phyloP scores from a whole-genome alignment of 2,329 filamentous ascomycete genomes.

The Fusarium gaditjirri region DNA sequence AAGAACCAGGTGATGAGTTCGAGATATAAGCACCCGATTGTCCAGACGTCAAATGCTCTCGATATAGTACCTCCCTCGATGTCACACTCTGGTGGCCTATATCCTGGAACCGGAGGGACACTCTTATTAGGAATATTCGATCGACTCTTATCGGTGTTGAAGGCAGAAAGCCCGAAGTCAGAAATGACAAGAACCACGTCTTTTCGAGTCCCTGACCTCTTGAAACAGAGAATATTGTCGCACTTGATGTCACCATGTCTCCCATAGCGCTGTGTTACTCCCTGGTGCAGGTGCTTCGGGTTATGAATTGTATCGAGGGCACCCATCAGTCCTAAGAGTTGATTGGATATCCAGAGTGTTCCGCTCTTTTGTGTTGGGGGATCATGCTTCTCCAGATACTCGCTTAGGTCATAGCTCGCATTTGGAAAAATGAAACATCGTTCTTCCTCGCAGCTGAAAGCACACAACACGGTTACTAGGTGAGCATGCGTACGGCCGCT shows the following conservation, averaged over 20 bases:
- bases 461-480: conserved; percentile 4
- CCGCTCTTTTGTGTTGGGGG: background rate
- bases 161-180: background rate
- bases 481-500: background rate
- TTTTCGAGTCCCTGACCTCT: fast-evolving
- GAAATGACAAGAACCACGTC: conserved; percentile 4
- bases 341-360: background rate
- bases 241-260: conserved; percentile 15
- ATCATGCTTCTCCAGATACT: background rate
- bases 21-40: conserved; percentile 14
- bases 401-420: background rate
- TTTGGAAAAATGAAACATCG: conserved; percentile 16
- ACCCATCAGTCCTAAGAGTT: conserved; percentile 5
- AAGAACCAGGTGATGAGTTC: conserved; percentile 21
- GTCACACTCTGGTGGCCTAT: conserved; percentile 20
- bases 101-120: background rate
- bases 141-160: conserved; percentile 8
- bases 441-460: background rate
- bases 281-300: background rate
- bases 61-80: background rate
- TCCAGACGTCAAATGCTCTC: conserved; percentile 22
- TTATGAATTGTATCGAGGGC: conserved; percentile 20
- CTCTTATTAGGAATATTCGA: conserved; percentile 22
- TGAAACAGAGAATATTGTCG: conserved; percentile 24
- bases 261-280: background rate